phyloP scores from a whole-genome alignment of 805 yeast species.

The Starmerella floricola region DNA sequence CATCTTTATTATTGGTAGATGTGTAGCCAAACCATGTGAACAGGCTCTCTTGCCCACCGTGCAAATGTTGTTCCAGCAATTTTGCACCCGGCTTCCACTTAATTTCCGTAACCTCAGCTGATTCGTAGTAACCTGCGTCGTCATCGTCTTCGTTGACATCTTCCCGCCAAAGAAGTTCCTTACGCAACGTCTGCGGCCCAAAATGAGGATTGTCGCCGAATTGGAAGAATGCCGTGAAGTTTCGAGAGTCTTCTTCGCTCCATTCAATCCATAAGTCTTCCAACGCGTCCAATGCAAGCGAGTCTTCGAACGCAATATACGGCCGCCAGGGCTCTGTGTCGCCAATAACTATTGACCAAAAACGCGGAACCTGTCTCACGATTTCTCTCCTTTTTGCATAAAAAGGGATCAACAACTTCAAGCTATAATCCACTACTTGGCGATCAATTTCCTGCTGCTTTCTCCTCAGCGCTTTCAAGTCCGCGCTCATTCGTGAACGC shows the following conservation, averaged over 20 bases:
- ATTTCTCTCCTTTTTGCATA: slow-evolving; percentile 45
- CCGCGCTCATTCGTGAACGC: not conserved
- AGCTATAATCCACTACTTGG: slow-evolving; percentile 19
- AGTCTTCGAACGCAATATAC: slow-evolving; percentile 62
- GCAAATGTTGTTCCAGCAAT: slow-evolving; percentile 39
- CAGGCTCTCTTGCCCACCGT: slow-evolving; percentile 47
- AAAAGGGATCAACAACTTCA: slow-evolving; percentile 39
- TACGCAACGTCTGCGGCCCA: slow-evolving; percentile 47
- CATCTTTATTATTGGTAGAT: slow-evolving; percentile 59
- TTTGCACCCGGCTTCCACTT: slow-evolving; percentile 61
- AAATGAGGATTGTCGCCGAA: slow-evolving; percentile 43
- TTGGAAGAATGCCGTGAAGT: slow-evolving; percentile 48
- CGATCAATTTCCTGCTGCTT: slow-evolving; percentile 20
- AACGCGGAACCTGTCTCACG: slow-evolving; percentile 46
- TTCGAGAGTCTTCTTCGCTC: slow-evolving; percentile 35
- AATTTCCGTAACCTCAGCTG: slow-evolving; percentile 43
- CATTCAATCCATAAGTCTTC: slow-evolving; percentile 47
- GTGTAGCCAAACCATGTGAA: slow-evolving; percentile 85
- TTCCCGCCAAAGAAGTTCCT: slow-evolving; percentile 37
- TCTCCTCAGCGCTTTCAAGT: slow-evolving; percentile 1
- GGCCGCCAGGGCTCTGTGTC: slow-evolving; percentile 70
- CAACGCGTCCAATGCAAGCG: slow-evolving; percentile 57
- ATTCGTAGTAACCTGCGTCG: slow-evolving; percentile 9
- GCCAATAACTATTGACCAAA: slow-evolving; percentile 80
- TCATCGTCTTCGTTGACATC: slow-evolving; percentile 7